These are phyloP conservation scores for Selaginella moellendorffii DNA, from an alignment of 75 land plant species.

Conservation along the genomic window DNA sequence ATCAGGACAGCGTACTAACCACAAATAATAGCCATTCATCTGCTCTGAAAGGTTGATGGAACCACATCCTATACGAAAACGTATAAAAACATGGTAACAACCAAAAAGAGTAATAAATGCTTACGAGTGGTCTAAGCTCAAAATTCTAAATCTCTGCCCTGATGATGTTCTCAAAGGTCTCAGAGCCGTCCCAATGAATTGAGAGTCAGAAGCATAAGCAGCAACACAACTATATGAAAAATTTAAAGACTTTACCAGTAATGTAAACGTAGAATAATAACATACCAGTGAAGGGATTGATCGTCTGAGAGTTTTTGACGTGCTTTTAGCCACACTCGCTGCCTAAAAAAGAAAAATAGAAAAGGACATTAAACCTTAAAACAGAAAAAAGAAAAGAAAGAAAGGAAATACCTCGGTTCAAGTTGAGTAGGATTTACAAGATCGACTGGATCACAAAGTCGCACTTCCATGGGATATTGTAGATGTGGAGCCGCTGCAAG, in stretches of 20 bases:
- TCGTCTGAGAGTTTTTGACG: conserved; percentile 91
- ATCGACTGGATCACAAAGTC: conserved; percentile 47
- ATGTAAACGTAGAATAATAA: background rate
- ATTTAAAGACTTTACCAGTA: background rate
- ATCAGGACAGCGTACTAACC: conserved; percentile 45
- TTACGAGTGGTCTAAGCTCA: conserved; percentile 95
- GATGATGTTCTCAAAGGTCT: conserved; percentile 49
- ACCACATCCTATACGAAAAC: conserved; percentile 77
- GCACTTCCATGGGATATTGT: conserved; percentile 68
- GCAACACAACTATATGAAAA: conserved; percentile 59
- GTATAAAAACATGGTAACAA: background rate
- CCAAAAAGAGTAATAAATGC: conserved; percentile 12
- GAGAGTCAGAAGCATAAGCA: conserved; percentile 78
- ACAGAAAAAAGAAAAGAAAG: background rate
- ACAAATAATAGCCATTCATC: conserved; percentile 92
- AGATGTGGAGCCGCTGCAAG: conserved; percentile 34
- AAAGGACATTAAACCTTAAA: background rate
- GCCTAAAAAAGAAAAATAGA: conserved; percentile 27
- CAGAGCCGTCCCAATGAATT: conserved; percentile 41
- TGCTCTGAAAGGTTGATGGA: conserved; percentile 75
- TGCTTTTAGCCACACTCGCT: conserved; percentile 72
- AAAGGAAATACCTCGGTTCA: conserved; percentile 45
- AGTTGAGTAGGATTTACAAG: conserved; percentile 24
- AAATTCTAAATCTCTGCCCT: conserved; percentile 32
- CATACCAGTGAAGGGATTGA: conserved; percentile 84